phyloP scores from a whole-genome alignment of 176 grass and related monocot genomes.

The Carex scoparia region DNA sequence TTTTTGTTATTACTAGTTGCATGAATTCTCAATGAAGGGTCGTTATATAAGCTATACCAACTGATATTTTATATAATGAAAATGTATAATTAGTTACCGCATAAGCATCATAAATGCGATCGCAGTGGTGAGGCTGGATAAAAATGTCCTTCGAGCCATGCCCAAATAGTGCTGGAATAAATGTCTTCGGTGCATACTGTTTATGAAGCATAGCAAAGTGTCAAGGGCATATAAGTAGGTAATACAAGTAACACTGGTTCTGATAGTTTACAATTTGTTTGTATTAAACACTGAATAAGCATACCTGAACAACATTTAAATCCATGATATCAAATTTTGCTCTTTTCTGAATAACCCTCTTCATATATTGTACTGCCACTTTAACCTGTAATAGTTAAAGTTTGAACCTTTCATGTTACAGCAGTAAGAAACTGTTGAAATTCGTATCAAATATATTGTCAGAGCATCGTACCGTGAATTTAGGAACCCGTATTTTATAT shows the following conservation, averaged over 20 bases:
- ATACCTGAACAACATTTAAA: slow-evolving; percentile 85
- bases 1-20: background rate
- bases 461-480: slow-evolving; percentile 67
- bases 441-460: background rate
- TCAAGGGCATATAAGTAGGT: background rate
- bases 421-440: slow-evolving; percentile 7
- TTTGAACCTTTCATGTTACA: background rate
- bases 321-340: slow-evolving; percentile 98
- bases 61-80: background rate
- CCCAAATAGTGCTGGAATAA: slow-evolving; percentile 95
- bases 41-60: background rate
- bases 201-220: slow-evolving; percentile 13
- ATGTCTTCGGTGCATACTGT: slow-evolving; percentile 93
- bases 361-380: slow-evolving; percentile 91
- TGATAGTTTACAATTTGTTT: background rate
- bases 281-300: slow-evolving; percentile 22
- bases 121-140: slow-evolving; percentile 79
- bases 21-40: background rate
- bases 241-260: background rate
- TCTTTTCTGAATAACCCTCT: slow-evolving; percentile 81
- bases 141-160: slow-evolving; percentile 93
- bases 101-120: slow-evolving; percentile 79
- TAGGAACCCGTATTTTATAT: slow-evolving; percentile 93
- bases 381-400: slow-evolving; percentile 54
- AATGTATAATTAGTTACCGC: slow-evolving; percentile 40